Evolutionary conservation across 2,329 filamentous ascomycete species (phyloP).

Genomic region (Diaporthe capsici): DNA sequence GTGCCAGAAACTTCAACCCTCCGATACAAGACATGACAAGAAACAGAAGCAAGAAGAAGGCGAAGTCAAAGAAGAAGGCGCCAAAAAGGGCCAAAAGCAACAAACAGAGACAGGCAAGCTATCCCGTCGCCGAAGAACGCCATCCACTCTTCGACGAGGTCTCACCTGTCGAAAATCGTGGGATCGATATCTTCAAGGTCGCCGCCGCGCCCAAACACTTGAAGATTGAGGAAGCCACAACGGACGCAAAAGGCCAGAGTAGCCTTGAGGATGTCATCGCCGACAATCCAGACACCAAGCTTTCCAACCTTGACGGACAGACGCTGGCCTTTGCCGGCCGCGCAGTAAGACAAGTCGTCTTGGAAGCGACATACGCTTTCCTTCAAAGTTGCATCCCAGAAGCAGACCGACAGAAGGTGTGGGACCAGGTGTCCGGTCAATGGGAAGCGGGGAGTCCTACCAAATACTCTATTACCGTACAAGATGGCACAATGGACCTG

Average conservation of each 20-base stretch:
- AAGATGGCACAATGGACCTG: slow-evolving; percentile 11
- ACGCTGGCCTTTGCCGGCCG: slow-evolving; percentile 27
- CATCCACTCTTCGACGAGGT: not conserved
- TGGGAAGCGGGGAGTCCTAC: not conserved
- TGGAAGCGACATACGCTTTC: slow-evolving; percentile 33
- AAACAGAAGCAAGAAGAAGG: not conserved
- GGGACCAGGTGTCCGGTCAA: not conserved
- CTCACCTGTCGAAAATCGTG: not conserved
- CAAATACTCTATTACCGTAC: not conserved
- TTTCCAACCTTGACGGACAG: slow-evolving; percentile 22
- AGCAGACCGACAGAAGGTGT: not conserved
- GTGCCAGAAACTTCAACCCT: not conserved
- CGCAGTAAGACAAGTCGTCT: slow-evolving; percentile 32
- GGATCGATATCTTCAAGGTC: slow-evolving; percentile 26
- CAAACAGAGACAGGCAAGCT: not conserved
- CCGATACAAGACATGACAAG: slow-evolving; percentile 9
- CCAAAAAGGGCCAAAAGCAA: not conserved
- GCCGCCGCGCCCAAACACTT: not conserved
- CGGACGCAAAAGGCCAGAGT: not conserved
- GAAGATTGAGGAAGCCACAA: not conserved
- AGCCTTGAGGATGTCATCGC: slow-evolving; percentile 27
- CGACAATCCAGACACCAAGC: slow-evolving; percentile 15
- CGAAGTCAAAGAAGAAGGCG: slow-evolving; percentile 1
- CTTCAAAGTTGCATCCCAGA: slow-evolving; percentile 29
- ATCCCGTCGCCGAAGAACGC: not conserved